Evolutionary conservation across 2,329 filamentous ascomycete genomes (phyloP), one percentile per base, ranked within the genome.

Genomic region (Talaromyces sp.): DNA sequence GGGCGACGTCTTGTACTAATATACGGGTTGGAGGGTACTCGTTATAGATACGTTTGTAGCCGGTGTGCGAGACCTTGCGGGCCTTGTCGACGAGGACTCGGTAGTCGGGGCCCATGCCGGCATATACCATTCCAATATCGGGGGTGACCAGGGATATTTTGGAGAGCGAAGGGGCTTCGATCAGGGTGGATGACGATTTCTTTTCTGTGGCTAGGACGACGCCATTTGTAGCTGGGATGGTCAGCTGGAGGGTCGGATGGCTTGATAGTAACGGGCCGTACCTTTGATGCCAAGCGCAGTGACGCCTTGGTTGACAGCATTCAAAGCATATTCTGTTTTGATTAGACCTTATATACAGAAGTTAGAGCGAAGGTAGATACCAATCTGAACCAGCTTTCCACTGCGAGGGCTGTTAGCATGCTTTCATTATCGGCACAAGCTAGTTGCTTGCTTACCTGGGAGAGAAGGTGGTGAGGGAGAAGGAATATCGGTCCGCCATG

Each of bases 31-130:
- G 95, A n/a, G 95, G 95, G 83, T 99, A 99, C 83, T 99, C 95
- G 83, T 99, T 99, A 86, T 99, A 99, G 84, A 99, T 93, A 80
- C 95, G 92, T 88, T 99, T 99, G 89, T 99, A 99, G 79, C 89
- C 90, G 57, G 95, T 96, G 83, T 99, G 95, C 64, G 93, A 97
- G 71, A 97, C 95, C 82, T 98, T 99, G 77, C 95, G 93, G 72
- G 95, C 95, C 81, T 93, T 94, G 85, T 99, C 95, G 73, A 98
- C 95, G 63, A 99, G 87, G 65, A 99, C 92, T 79, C 95, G 89
- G 84, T 98, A 99, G 81, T 99, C 95, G 67, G 95, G 95, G 35
- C 95, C 94, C 95, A 99, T 99, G 78, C 95, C 95, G 61, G 93
- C 93, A 84, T 99, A 99, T 74, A 99, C 95, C 92, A 98, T 97